Evolutionary conservation across 495 filamentous ascomycete species (phyloP).

Genomic region (Hypoxylon lenormandii): DNA sequence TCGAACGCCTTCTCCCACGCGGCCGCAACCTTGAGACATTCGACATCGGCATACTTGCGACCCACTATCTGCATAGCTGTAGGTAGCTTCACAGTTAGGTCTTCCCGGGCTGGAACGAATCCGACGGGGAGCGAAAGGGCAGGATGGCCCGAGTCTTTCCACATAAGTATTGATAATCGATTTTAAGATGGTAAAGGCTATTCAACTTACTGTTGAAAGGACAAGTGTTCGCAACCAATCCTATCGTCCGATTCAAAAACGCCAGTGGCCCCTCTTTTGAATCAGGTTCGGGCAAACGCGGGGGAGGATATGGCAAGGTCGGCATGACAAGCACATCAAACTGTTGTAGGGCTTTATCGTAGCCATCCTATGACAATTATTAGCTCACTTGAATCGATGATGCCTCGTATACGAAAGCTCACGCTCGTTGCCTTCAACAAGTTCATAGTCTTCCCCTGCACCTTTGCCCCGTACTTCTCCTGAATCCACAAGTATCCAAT

Average conservation of each 20-base stretch:
- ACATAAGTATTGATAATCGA: not conserved
- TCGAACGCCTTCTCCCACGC: slow-evolving; percentile 65
- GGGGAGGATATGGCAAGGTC: slow-evolving; percentile 53
- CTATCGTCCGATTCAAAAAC: slow-evolving; percentile 57
- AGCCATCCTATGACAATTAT: slow-evolving; percentile 51
- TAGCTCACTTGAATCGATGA: not conserved
- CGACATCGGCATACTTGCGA: slow-evolving; percentile 62
- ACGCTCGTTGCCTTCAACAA: slow-evolving; percentile 42
- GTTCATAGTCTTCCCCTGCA: slow-evolving; percentile 52
- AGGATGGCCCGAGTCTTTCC: slow-evolving; percentile 65
- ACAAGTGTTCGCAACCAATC: slow-evolving; percentile 66
- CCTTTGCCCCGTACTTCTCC: slow-evolving; percentile 46
- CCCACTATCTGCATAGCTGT: slow-evolving; percentile 71
- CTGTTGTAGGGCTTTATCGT: slow-evolving; percentile 57
- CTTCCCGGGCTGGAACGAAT: slow-evolving; percentile 59
- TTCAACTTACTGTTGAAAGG: slow-evolving; percentile 60
- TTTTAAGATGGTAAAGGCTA: not conserved
- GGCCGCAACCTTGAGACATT: slow-evolving; percentile 62
- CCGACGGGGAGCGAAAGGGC: slow-evolving; percentile 68
- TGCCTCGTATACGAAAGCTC: not conserved
- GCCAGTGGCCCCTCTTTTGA: slow-evolving; percentile 52
- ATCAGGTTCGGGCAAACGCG: slow-evolving; percentile 33
- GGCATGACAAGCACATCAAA: slow-evolving; percentile 65
- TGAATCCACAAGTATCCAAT: slow-evolving; percentile 50
- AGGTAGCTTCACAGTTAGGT: slow-evolving; percentile 61